A percentile compares a stretch with the other conserved stretches of the same genome.
phyloP scores from a whole-genome alignment of 495 filamentous ascomycete species.

The Geoglossum glabrum region DNA sequence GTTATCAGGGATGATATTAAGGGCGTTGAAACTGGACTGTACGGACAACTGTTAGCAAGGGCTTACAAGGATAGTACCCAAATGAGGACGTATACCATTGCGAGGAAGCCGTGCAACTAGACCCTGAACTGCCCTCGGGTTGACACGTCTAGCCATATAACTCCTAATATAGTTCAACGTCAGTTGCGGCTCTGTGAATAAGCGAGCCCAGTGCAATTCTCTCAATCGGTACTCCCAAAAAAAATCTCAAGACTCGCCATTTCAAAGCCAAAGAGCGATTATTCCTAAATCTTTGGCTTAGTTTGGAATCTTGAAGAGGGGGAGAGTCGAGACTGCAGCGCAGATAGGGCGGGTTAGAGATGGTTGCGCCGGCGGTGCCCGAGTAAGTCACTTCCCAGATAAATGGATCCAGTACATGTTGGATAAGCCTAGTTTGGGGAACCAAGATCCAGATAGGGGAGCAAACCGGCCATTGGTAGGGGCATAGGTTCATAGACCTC shows the following conservation, averaged over 20 bases:
- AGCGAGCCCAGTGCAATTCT: not conserved
- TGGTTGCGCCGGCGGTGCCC: slow-evolving; percentile 78
- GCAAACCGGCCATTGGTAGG: too few species aligned
- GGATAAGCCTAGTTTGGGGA: too few species aligned
- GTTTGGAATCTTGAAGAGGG: not conserved
- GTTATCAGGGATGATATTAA: slow-evolving; percentile 87
- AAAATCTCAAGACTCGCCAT: not conserved
- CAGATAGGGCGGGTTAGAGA: slow-evolving; percentile 23
- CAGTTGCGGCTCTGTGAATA: not conserved
- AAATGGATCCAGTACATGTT: too few species aligned
- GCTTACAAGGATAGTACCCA: not conserved
- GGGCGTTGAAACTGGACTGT: slow-evolving; percentile 47
- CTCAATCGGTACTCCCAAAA: not conserved
- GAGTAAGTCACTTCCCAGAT: slow-evolving; percentile 40
- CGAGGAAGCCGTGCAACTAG: not conserved
- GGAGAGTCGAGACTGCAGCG: not conserved
- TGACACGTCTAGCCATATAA: not conserved
- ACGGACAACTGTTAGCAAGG: not conserved
- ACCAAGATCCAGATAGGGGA: not conserved
- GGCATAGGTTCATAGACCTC: too few species aligned
- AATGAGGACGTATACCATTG: not conserved
- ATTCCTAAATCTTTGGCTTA: not conserved
- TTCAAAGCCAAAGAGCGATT: not conserved
- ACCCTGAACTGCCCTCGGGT: not conserved
- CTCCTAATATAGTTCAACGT: not conserved